A percentile compares a stretch with the other conserved stretches of the same genome.
Conservation (phyloP, 495 filamentous ascomycete genomes). For the Aspergillus olivimuriae region DNA sequence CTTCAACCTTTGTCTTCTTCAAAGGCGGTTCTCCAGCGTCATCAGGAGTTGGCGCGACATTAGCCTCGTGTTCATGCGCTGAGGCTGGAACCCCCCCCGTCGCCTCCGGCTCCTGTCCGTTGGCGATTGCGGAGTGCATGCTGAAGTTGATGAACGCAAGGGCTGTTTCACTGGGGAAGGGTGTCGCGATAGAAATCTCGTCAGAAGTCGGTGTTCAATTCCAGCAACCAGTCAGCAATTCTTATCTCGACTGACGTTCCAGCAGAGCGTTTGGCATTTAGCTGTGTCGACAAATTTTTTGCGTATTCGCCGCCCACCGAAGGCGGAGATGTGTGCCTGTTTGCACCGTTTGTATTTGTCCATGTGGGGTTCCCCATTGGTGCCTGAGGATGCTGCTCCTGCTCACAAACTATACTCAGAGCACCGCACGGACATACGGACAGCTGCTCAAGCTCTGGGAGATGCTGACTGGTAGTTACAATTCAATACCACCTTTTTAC, state of each 20-base stretch:
- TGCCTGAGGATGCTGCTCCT: not conserved
- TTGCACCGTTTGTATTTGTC: slow-evolving; percentile 13
- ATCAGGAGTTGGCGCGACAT: slow-evolving; percentile 8
- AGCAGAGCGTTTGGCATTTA: not conserved
- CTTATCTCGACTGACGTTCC: not conserved
- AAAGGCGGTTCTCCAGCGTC: slow-evolving; percentile 41
- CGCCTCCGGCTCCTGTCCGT: slow-evolving; percentile 5
- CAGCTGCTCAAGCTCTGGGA: no score
- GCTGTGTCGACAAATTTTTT: slow-evolving; percentile 10
- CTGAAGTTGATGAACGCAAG: no score
- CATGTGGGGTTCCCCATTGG: slow-evolving; percentile 4
- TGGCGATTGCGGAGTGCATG: slow-evolving; percentile 12
- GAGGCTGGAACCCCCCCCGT: slow-evolving; percentile 7
- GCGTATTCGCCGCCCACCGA: slow-evolving; percentile 1
- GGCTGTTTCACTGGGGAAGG: no score
- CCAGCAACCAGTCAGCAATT: not conserved
- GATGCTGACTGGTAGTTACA: no score
- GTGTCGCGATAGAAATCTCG: no score
- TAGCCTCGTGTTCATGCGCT: slow-evolving; percentile 2
- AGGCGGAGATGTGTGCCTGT: not conserved
- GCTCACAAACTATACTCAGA: no score
- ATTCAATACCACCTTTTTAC: no score
- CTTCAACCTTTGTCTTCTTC: slow-evolving; percentile 55
- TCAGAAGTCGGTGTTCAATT: no score
- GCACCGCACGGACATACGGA: no score